Evolutionary conservation across 352 stramenopile genomes (phyloP), one percentile per base, ranked within the genome.

Genomic region (Phytopythium delawarense): DNA sequence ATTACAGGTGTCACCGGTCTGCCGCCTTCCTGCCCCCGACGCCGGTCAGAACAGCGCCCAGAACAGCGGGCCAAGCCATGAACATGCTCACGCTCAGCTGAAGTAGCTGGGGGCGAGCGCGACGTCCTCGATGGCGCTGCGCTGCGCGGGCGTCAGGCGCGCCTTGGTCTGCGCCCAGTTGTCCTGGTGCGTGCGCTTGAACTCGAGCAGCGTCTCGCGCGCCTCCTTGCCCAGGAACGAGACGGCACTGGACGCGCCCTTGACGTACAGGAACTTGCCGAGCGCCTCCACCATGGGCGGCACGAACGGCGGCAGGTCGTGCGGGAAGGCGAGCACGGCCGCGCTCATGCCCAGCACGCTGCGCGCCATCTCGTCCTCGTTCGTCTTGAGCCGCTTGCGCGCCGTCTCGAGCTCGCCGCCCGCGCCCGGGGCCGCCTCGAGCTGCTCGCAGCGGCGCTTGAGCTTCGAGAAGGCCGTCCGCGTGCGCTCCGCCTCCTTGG

Each of bases 121-220:
- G n/a, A 84, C 68, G 49, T 88, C 78, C 61, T 88, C 74, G 44
- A 88, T 83, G 5, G 79, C 51, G 51, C 32, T 44, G 51, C 42
- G 80, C 61, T 93, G 81, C 35, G 72, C 64, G 13, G 62, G 51
- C 15, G 81, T 78, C 49, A 93, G 86, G 57, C 66, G 75, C 49
- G 63, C 58, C 69, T 91, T 91, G 52, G 75, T 88, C 69, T 91
- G 77, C 34, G 81, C 67, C 84, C 84, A 93, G 63, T 87, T 91
- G 70, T 93, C 84, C 62, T 93, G 84, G 55, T 93, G 84, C 16
- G 82, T 89, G 56, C 84, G 81, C 64, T 89, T 89, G 56, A 93
- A 93, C 61, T 93, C 84, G 54, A 91, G 70, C 61, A 93, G 63
- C 48, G 84, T 89, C 61, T 91, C 79, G 64, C 91, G 89, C 37